Percentiles rank a stretch among this genome's conserved stretches.
Evolutionary conservation across 2,329 filamentous ascomycete genomes (phyloP).

Genomic region (Metarhizium anisopliae): DNA sequence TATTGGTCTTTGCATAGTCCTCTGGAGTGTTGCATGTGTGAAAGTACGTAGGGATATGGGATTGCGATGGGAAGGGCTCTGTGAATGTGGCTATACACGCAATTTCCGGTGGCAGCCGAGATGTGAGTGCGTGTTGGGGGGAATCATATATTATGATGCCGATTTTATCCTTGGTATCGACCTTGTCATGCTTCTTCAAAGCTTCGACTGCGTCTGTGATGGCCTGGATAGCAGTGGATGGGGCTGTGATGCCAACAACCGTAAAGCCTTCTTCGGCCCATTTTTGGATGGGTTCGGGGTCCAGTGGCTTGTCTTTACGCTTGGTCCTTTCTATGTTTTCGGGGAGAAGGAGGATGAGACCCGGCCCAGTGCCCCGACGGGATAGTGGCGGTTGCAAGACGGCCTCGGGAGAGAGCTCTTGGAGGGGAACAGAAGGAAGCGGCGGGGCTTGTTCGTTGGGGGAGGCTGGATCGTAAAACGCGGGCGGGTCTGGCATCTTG

Average conservation of each 20-base stretch:
- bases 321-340: background rate
- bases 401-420: background rate
- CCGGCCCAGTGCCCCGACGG: conserved; percentile 23
- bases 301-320: conserved; percentile 3
- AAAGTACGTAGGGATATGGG: background rate
- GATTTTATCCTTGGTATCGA: conserved; percentile 8
- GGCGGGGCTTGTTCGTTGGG: conserved; percentile 8
- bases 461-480: conserved; percentile 6
- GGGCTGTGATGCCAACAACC: conserved; percentile 13
- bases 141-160: background rate
- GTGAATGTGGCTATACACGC: background rate
- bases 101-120: background rate
- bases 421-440: background rate
- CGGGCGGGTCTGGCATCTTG: background rate
- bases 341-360: conserved; percentile 15
- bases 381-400: conserved; percentile 18
- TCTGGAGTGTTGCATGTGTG: background rate
- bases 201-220: background rate
- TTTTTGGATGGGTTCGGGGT: conserved; percentile 21
- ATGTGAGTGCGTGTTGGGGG: too few species aligned
- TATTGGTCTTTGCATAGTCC: too few species aligned
- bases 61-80: background rate
- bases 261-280: conserved; percentile 28
- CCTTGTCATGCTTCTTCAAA: conserved; percentile 1
- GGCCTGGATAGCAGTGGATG: background rate